Percentiles rank a stretch among this genome's conserved stretches.
These are phyloP conservation scores for Clonostachys sp. DNA, from an alignment of 2,329 filamentous ascomycete genomes.

Conservation along the genomic window DNA sequence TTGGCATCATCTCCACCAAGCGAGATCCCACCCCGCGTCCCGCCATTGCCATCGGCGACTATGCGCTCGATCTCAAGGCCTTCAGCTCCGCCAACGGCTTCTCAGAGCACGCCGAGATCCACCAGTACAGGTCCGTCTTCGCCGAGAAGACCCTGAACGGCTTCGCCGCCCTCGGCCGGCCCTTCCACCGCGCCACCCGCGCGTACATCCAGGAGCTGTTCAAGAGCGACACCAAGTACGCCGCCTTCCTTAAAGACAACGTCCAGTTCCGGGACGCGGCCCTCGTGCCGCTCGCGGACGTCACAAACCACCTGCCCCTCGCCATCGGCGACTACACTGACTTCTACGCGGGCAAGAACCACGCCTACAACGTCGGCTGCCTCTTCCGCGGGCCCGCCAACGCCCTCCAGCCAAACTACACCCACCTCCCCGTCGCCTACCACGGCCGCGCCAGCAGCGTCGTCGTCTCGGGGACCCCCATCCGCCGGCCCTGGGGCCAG, in stretches of 20 bases:
- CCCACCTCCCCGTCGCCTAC: conserved; percentile 74
- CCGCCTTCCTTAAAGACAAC: conserved; percentile 27
- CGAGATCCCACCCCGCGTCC: conserved; percentile 52
- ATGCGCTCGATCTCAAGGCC: conserved; percentile 64
- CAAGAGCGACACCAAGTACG: conserved; percentile 43
- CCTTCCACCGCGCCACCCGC: conserved; percentile 66
- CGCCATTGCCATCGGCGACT: conserved; percentile 68
- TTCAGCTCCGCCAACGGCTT: conserved; percentile 48
- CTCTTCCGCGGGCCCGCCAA: conserved; percentile 71
- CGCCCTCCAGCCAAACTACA: conserved; percentile 77
- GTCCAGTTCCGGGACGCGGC: conserved; percentile 17
- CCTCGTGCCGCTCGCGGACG: conserved; percentile 28
- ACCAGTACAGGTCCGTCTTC: conserved; percentile 17
- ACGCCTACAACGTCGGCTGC: conserved; percentile 66
- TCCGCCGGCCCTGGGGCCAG: conserved; percentile 70
- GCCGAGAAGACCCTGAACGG: conserved; percentile 19
- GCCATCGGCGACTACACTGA: conserved; percentile 80
- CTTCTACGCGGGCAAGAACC: conserved; percentile 77
- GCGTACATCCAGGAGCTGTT: conserved; percentile 61
- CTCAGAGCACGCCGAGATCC: conserved; percentile 12
- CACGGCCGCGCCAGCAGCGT: conserved; percentile 75
- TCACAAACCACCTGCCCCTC: conserved; percentile 69
- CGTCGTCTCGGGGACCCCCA: conserved; percentile 68
- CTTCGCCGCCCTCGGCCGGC: conserved; percentile 51
- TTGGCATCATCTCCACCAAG: conserved; percentile 71